Evolutionary conservation across 1,139 yeast species (phyloP).

Genomic region (Sugiyamaella neomexicana): DNA sequence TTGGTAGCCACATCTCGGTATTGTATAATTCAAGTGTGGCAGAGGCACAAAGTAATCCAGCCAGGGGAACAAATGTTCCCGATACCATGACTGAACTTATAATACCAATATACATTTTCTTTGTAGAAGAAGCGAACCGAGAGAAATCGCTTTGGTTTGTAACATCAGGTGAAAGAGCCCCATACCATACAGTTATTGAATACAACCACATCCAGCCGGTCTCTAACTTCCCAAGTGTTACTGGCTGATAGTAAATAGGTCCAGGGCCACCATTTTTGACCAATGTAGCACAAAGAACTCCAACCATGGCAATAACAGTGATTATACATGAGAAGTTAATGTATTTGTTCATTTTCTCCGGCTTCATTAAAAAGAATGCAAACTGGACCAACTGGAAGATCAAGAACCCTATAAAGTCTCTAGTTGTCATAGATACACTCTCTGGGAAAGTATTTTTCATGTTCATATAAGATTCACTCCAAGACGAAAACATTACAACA

Average conservation of each 20-base stretch:
- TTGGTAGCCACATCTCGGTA: slow-evolving; percentile 24
- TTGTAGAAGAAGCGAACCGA: slow-evolving; percentile 38
- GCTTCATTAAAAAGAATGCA: slow-evolving; percentile 33
- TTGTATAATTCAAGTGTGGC: slow-evolving; percentile 39
- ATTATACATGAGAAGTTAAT: slow-evolving; percentile 25
- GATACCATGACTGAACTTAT: slow-evolving; percentile 33
- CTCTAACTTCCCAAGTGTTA: slow-evolving; percentile 12
- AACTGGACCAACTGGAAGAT: slow-evolving; percentile 36
- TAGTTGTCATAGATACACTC: slow-evolving; percentile 37
- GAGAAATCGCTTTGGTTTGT: slow-evolving; percentile 50
- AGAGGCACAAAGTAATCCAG: slow-evolving; percentile 44
- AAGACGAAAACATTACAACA: slow-evolving; percentile 33
- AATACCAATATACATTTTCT: slow-evolving; percentile 31
- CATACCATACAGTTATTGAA: slow-evolving; percentile 31
- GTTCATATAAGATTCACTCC: slow-evolving; percentile 33
- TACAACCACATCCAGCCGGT: slow-evolving; percentile 34
- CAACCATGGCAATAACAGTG: slow-evolving; percentile 28
- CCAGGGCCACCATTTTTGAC: slow-evolving; percentile 33
- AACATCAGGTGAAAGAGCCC: slow-evolving; percentile 30
- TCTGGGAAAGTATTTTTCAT: slow-evolving; percentile 40
- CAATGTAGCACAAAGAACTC: slow-evolving; percentile 30
- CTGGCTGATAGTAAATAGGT: slow-evolving; percentile 23
- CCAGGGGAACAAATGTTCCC: slow-evolving; percentile 44
- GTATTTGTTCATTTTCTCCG: slow-evolving; percentile 33
- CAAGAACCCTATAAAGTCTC: slow-evolving; percentile 39